phyloP scores from a whole-genome alignment of 2,329 filamentous ascomycete species.

The Xylaria sp. region DNA sequence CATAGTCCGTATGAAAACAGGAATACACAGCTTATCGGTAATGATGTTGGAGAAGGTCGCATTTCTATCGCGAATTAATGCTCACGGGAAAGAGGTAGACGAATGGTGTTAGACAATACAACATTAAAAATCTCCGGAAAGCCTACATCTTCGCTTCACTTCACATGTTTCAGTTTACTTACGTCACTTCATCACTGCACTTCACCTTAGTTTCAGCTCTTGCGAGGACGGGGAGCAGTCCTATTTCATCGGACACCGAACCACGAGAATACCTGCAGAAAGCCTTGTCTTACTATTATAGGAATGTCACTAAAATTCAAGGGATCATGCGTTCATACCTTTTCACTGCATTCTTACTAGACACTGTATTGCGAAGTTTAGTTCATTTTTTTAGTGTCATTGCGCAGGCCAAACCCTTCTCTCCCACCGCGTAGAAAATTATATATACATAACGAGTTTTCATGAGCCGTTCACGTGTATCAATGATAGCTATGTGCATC shows the following conservation, averaged over 20 bases:
- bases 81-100: not conserved
- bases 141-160: not conserved
- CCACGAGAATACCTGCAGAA: not conserved
- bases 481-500: not conserved
- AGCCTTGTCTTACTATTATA: not conserved
- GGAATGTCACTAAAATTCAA: not conserved
- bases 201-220: not conserved
- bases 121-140: not conserved
- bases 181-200: no score
- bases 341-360: conserved; percentile 1
- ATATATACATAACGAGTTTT: not conserved
- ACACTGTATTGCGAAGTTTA: not conserved
- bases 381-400: not conserved
- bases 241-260: no score
- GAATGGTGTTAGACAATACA: not conserved
- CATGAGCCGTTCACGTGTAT: not conserved
- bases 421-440: not conserved
- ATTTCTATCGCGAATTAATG: not conserved
- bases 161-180: no score
- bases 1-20: not conserved
- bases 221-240: not conserved
- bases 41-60: no score
- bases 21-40: not conserved
- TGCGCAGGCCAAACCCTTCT: not conserved
- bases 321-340: not conserved